Base-by-base conservation (phyloP, 306 rosid genomes). In the Quercus glauca region DNA sequence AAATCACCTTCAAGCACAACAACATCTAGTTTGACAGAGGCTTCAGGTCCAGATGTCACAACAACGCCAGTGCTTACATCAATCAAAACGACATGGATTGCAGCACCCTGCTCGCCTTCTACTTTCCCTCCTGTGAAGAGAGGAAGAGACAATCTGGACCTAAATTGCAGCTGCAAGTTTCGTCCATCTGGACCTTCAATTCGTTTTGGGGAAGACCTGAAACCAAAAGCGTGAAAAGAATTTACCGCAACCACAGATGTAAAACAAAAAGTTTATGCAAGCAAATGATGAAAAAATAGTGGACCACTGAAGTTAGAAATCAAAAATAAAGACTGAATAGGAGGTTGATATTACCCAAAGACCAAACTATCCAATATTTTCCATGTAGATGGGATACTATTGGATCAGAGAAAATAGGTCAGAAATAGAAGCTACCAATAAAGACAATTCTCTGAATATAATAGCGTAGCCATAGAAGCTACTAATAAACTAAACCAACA, bases 71-170 rank as follows among this genome's bases (percentile, higher is more conserved):
- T 82, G 81, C 81, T 88, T 28, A 82, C 80, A 93, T 96, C 99
- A 78, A 89, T 45, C 81, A 96, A 85, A 76, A 96, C 97, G 37
- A 91, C 87, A 81, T 96, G 99, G 82, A 96, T 88, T 73, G 94
- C 83, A 85, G 98, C 99, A 75, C 99, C 99, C 88, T 89, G 99
- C 94, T 93, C 99, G 68, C 99, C 99, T 85, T 96, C 99, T 41
- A 96, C 98, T 86, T 96, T 96, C 86, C 99, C 99, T 70, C 99
- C 99, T 1, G 99, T 96, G 89, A 96, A 96, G 68, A 96, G 88
- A 45, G 99, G 99, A 88, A 96, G 99, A 71, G 98, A 86, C 68
- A 96, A 80, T 78, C 93, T 91, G 68, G 99, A 90, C 92, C 23
- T 89, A 81, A 91, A 96, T 35, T 86, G 90, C 58, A 96, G 92